phyloP scores from a whole-genome alignment of 139 green algal species.

The Choricystis sp. region DNA sequence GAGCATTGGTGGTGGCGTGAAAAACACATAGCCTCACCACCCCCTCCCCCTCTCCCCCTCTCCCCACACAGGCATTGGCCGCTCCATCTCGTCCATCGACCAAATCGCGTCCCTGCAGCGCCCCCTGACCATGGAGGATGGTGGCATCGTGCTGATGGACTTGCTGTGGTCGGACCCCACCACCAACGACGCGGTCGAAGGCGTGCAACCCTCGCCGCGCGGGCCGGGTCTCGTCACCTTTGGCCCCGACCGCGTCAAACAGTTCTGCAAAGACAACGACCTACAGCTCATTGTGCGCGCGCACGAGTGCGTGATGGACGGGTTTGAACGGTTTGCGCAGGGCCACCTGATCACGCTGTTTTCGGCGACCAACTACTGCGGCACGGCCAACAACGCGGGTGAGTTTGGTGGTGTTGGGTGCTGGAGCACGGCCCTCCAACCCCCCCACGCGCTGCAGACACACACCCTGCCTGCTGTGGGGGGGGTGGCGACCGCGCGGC shows the following conservation, averaged over 20 bases:
- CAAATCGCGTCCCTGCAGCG: constrained; percentile 84
- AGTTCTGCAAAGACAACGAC: constrained; percentile 90
- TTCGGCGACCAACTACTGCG: constrained; percentile 98
- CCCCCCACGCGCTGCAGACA: neutral
- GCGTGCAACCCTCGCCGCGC: constrained; percentile 80
- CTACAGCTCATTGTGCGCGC: constrained; percentile 98
- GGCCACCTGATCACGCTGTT: constrained; percentile 95
- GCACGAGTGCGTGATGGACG: constrained; percentile 99
- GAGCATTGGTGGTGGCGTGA: neutral
- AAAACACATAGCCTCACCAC: neutral
- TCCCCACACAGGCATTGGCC: constrained; percentile 76
- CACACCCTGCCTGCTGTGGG: neutral
- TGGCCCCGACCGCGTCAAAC: constrained; percentile 88
- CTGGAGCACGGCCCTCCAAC: neutral
- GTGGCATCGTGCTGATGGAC: constrained; percentile 89
- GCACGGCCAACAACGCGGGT: constrained; percentile 91
- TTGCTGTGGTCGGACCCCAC: constrained; percentile 95
- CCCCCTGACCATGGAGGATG: constrained; percentile 90
- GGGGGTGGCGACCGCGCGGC: neutral
- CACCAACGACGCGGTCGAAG: constrained; percentile 86
- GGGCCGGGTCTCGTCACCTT: constrained; percentile 92
- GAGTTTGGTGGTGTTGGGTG: neutral
- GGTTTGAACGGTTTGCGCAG: constrained; percentile 97
- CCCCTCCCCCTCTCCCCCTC: neutral
- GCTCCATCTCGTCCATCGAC: constrained; percentile 63